Conservation (phyloP, 805 yeast genomes). For the Metschnikowia noctiluminum region DNA sequence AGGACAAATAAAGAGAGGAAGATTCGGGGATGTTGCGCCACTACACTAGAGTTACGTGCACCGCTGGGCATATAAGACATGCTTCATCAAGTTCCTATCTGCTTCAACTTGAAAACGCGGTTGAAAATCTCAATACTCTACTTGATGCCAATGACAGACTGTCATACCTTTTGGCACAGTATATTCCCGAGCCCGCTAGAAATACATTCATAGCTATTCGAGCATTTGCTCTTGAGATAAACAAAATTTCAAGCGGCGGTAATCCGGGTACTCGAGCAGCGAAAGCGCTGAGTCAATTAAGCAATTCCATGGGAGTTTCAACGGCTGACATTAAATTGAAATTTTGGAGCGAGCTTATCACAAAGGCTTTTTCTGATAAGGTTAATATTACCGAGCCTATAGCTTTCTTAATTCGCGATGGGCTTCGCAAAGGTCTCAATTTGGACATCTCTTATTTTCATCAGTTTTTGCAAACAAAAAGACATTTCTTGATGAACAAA, state of each 20-base stretch:
- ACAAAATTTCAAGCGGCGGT: slow-evolving; percentile 42
- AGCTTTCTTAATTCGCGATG: slow-evolving; percentile 53
- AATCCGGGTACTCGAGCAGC: slow-evolving; percentile 15
- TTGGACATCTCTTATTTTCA: slow-evolving; percentile 54
- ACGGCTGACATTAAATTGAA: slow-evolving; percentile 56
- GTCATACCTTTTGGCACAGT: slow-evolving; percentile 61
- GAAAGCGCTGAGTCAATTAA: slow-evolving; percentile 27
- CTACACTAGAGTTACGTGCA: background rate
- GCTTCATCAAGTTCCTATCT: slow-evolving; percentile 10
- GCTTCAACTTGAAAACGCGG: slow-evolving; percentile 29
- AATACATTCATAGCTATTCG: slow-evolving; percentile 61
- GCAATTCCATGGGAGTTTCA: slow-evolving; percentile 34
- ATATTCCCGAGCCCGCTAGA: slow-evolving; percentile 62
- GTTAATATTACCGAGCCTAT: slow-evolving; percentile 58
- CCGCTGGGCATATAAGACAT: background rate
- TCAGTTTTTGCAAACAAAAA: slow-evolving; percentile 58
- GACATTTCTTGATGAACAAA: slow-evolving; percentile 47
- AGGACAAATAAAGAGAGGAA: no score
- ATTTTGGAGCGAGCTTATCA: slow-evolving; percentile 68
- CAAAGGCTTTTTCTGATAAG: slow-evolving; percentile 39
- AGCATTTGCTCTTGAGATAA: slow-evolving; percentile 63
- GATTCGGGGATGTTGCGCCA: background rate
- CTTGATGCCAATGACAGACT: slow-evolving; percentile 56
- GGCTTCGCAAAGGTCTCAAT: slow-evolving; percentile 46
- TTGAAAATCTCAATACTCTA: slow-evolving; percentile 44